A percentile compares a stretch with the other conserved stretches of the same genome.
Evolutionary conservation across 208 protist genomes (phyloP).

Genomic region (Crithidia brevicula): DNA sequence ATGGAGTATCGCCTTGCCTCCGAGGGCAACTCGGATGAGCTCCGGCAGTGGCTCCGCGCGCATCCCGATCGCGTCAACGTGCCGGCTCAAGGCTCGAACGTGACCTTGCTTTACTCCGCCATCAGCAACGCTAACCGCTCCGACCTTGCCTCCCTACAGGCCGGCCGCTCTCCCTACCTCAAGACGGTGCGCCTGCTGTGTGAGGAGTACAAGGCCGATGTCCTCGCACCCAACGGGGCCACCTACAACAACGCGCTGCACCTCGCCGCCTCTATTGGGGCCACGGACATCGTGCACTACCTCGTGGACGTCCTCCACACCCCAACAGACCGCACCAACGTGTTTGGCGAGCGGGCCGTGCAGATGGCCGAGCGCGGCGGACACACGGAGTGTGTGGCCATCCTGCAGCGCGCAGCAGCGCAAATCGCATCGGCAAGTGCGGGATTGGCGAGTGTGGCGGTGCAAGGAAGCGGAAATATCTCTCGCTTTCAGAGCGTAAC

Average conservation of each 20-base stretch:
- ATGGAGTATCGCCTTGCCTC: constrained; percentile 60
- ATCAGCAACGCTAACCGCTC: constrained; percentile 31
- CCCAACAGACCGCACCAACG: constrained; percentile 25
- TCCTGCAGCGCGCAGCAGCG: constrained; percentile 11
- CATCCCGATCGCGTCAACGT: constrained; percentile 59
- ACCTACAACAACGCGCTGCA: constrained; percentile 58
- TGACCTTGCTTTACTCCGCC: constrained; percentile 59
- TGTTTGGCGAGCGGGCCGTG: constrained; percentile 42
- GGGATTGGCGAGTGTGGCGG: background rate
- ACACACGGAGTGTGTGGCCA: constrained; percentile 7
- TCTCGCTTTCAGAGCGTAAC: constrained; percentile 19
- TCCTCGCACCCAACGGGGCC: constrained; percentile 48
- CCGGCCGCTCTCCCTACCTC: constrained; percentile 29
- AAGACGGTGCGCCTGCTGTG: constrained; percentile 56
- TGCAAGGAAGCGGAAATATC: background rate
- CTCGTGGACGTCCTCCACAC: constrained; percentile 36
- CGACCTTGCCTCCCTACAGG: constrained; percentile 26
- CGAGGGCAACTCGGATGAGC: constrained; percentile 44
- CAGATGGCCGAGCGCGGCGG: constrained; percentile 32
- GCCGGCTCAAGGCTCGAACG: constrained; percentile 30
- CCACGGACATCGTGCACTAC: constrained; percentile 40
- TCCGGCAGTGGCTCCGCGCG: constrained; percentile 54
- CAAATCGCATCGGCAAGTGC: background rate
- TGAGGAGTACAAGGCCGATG: constrained; percentile 68
- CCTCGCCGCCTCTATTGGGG: constrained; percentile 35